phyloP scores from a whole-genome alignment of 176 grass and related monocot genomes.

The Canna indica region DNA sequence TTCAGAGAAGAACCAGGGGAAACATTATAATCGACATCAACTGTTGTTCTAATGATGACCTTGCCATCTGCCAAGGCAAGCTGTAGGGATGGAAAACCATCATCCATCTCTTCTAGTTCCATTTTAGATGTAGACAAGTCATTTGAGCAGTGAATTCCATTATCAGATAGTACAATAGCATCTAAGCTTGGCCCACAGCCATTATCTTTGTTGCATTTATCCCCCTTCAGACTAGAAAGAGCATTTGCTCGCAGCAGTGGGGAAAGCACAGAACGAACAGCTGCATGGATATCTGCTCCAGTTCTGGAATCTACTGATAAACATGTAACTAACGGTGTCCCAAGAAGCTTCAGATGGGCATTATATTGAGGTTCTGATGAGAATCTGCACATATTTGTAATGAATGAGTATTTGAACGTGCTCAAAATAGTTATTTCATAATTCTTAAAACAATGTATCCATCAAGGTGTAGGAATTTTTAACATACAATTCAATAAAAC shows the following conservation, averaged over 20 bases:
- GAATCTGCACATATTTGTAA: slow-evolving; percentile 31
- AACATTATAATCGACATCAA: slow-evolving; percentile 41
- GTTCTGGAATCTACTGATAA: slow-evolving; percentile 36
- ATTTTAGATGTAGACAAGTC: slow-evolving; percentile 32
- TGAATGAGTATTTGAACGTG: not conserved
- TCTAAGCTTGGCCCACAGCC: slow-evolving; percentile 57
- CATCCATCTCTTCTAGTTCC: slow-evolving; percentile 27
- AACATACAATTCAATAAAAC: no score
- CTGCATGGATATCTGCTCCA: slow-evolving; percentile 54
- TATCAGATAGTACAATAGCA: slow-evolving; percentile 65
- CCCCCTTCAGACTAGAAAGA: slow-evolving; percentile 24
- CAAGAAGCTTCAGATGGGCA: slow-evolving; percentile 51
- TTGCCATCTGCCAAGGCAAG: slow-evolving; percentile 82
- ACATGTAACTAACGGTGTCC: slow-evolving; percentile 75
- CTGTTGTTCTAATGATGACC: slow-evolving; percentile 28
- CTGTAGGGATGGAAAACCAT: slow-evolving; percentile 38
- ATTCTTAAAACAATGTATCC: not conserved
- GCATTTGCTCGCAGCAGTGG: slow-evolving; percentile 56
- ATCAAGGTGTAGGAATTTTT: not conserved
- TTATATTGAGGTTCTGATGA: slow-evolving; percentile 41
- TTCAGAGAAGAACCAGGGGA: slow-evolving; percentile 22
- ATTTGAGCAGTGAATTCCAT: slow-evolving; percentile 19
- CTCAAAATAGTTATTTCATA: not conserved
- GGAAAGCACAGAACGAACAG: slow-evolving; percentile 43
- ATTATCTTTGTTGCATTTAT: slow-evolving; percentile 28